Percentiles rank a stretch among this genome's conserved stretches.
Conservation (phyloP, 495 filamentous ascomycete species). For the Penicillium verhagenii region DNA sequence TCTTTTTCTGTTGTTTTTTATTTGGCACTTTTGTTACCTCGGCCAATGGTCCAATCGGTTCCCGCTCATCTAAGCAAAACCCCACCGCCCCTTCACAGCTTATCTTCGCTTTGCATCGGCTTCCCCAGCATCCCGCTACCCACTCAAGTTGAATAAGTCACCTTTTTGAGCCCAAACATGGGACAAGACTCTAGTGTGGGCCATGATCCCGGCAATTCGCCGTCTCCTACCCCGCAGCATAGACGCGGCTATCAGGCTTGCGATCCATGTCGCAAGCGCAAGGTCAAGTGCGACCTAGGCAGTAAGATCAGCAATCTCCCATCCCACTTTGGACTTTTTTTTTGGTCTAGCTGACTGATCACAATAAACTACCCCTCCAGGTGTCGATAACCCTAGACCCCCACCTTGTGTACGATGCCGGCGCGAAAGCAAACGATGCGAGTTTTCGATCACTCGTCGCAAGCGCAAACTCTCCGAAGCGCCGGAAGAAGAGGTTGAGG, state of each 20-base stretch:
- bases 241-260: constrained; percentile 82
- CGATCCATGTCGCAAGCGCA: constrained; percentile 86
- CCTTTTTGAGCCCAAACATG: constrained; percentile 17
- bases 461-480: constrained; percentile 79
- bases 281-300: constrained; percentile 91
- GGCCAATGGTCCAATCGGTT: constrained; percentile 15
- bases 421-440: constrained; percentile 91
- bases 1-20: neutral
- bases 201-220: constrained; percentile 27
- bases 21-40: neutral
- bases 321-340: constrained; percentile 1
- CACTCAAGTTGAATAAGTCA: constrained; percentile 3
- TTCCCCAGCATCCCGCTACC: constrained; percentile 22
- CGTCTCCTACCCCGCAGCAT: constrained; percentile 51
- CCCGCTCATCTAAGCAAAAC: constrained; percentile 23
- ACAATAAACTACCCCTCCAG: constrained; percentile 20
- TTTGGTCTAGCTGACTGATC: constrained; percentile 10
- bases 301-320: constrained; percentile 40
- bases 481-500: constrained; percentile 54
- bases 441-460: constrained; percentile 91
- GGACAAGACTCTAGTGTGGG: constrained; percentile 24
- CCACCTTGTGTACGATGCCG: constrained; percentile 93
- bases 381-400: constrained; percentile 87
- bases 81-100: constrained; percentile 39
- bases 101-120: constrained; percentile 52